Base-by-base conservation (phyloP, 208 protist species). In the Wallacemonas rigidus region DNA sequence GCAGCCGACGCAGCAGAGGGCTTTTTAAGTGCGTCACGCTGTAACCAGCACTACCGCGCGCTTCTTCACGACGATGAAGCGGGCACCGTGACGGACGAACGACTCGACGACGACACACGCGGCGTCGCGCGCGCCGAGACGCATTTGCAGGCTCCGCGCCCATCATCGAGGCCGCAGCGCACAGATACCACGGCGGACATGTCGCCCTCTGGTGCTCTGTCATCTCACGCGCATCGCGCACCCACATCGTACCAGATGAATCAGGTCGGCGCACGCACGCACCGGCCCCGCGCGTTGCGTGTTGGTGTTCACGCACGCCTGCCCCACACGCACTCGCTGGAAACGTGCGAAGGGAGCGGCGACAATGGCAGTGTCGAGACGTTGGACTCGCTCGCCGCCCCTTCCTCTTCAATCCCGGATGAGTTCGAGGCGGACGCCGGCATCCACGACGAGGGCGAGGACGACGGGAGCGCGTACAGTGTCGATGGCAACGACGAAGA, bases 271-370 rank as follows among this genome's bases (percentile, higher is more conserved):
- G 26, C 26, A 26, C 26, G 26, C 26, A 26, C 26, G 26, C 26
- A 26, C 26, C 26, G 26, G 0, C 26, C 26, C 26, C 26, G 26
- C 26, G 26, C 26, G 26, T 26, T 0, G 26, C 26, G 26, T 26
- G 26, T 26, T 26, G 26, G 26, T 26, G 26, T 26, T 26, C 26
- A 26, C 26, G 26, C 14, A 26, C 56, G 56, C 6, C 6, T 65
- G 6, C 60, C 60, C 7, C 60, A 65, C 43, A n/a, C 12, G 8
- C 60, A 65, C 60, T 65, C 60, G 11, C n/a, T 38, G 3, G 60
- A 65, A 50, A 65, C 60, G 5, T 65, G 60, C 40, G 60, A 65
- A 48, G 60, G 60, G 41, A 65, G 60, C 60, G 26, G 38, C 60
- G 60, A 50, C 11, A 65, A 65, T 17, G 41, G 26, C 43, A 65